phyloP scores from a whole-genome alignment of 2,329 filamentous ascomycete genomes.

The Colletotrichum costaricense region DNA sequence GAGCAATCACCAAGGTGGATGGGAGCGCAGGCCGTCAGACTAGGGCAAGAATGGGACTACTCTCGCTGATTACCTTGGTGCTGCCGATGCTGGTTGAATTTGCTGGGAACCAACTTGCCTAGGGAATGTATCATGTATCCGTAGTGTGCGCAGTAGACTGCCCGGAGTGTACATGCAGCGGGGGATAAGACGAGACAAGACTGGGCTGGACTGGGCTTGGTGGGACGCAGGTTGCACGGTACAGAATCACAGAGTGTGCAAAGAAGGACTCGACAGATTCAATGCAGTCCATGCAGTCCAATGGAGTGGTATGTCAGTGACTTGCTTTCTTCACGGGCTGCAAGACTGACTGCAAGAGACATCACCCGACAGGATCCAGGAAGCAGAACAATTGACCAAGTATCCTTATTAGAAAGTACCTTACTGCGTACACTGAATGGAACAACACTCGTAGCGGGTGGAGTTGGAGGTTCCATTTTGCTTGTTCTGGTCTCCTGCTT shows the following conservation, averaged over 20 bases:
- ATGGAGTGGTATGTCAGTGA: background rate
- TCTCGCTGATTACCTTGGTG: background rate
- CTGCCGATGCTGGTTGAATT: background rate
- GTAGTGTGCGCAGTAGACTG: no score
- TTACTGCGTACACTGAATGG: no score
- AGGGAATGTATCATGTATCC: background rate
- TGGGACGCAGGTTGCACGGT: background rate
- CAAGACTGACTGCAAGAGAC: no score
- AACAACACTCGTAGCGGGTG: background rate
- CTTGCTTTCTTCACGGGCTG: background rate
- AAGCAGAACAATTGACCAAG: no score
- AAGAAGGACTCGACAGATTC: background rate
- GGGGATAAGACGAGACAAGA: background rate
- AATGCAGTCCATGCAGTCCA: background rate
- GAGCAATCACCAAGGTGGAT: background rate
- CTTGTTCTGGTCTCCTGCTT: background rate
- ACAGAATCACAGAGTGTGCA: no score
- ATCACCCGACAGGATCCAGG: no score
- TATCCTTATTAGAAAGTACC: no score
- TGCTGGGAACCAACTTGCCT: background rate
- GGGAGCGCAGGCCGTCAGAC: background rate
- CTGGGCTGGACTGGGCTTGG: background rate
- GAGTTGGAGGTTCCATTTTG: background rate
- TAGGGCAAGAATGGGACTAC: background rate
- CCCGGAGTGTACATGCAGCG: background rate